Evolutionary conservation across 1,284 basidiomycete species (phyloP), one percentile per base, ranked within the genome.

Genomic region (Microbotryomycetes sp.): DNA sequence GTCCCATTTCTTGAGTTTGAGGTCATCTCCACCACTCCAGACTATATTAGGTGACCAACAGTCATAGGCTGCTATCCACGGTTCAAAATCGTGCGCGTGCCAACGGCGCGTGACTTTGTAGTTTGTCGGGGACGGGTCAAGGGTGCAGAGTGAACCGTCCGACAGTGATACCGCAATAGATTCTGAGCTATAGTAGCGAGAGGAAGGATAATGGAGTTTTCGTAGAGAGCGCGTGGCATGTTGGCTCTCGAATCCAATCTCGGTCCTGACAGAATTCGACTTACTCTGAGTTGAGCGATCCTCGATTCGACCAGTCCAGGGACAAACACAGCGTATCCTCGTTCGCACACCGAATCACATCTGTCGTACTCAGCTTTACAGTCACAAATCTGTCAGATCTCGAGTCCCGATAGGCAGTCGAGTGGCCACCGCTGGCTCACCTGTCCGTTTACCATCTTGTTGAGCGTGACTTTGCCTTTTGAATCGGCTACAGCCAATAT

Each of bases 1-100:
- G 75, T 99, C 96, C 96, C 96, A 99, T 9, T 82, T 84, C 75
- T 92, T 94, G 70, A 97, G 76, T 64, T 82, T 86, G 27, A 91
- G 79, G 74, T 99, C 96, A 72, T 99, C 96, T 0, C 96, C 94
- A 87, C 91, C 93, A 16, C 90, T 92, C 79, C 91, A 97, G 2
- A 94, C 79, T 16, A 87, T 75, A 67, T 84, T 83, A 0, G 79
- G 76, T 62, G 89, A 77, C 86, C 88, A 92, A 68, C 87, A 86
- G 72, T 97, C 84, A 84, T 89, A 98, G 0, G 88, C 85, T 0
- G 86, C 84, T 52, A 91, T 85, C 96, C 96, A 99, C 0, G 94
- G 88, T 74, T 98, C 96, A 71, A 85, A 86, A 62, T 92, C 90
- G 73, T 98, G 96, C 5, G 90, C 94, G 59, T 82, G 78, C 93